Conservation (phyloP, 768 basidiomycete species). For the Amanita phalloides region DNA sequence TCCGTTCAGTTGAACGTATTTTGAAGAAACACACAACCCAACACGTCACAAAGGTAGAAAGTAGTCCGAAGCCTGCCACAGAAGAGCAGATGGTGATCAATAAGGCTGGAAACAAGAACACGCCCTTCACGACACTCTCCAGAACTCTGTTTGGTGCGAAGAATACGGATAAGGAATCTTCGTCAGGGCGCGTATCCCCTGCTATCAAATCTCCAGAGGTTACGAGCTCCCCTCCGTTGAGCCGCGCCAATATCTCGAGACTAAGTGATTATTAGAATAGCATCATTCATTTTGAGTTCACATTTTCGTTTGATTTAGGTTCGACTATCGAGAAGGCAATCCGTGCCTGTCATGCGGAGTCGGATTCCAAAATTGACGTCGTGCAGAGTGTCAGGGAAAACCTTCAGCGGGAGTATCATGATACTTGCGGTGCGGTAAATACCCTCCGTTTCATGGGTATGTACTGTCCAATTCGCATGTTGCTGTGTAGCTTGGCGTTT, state of each 20-base stretch:
- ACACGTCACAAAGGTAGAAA: background rate
- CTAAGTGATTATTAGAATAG: background rate
- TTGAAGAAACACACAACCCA: constrained; percentile 74
- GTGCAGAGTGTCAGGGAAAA: constrained; percentile 69
- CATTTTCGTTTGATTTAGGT: background rate
- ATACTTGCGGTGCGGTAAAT: constrained; percentile 53
- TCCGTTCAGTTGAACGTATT: constrained; percentile 71
- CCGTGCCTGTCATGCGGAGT: constrained; percentile 62
- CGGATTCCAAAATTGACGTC: constrained; percentile 45
- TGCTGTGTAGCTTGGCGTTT: background rate
- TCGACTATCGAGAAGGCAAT: constrained; percentile 65
- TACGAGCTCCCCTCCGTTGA: background rate
- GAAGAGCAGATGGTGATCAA: background rate
- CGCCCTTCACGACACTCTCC: background rate
- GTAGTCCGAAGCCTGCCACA: background rate
- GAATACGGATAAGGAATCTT: background rate
- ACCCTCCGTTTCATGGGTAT: constrained; percentile 55
- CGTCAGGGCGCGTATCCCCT: background rate
- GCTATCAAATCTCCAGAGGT: background rate
- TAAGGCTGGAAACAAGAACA: background rate
- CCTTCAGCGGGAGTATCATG: constrained; percentile 76
- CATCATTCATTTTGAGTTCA: background rate
- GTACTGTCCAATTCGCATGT: constrained; percentile 8
- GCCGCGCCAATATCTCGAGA: background rate
- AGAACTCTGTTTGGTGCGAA: background rate